Percentiles rank a stretch among this genome's conserved stretches.
Evolutionary conservation across 2,329 filamentous ascomycete species (phyloP).

Genomic region (Cercospora citrullina): DNA sequence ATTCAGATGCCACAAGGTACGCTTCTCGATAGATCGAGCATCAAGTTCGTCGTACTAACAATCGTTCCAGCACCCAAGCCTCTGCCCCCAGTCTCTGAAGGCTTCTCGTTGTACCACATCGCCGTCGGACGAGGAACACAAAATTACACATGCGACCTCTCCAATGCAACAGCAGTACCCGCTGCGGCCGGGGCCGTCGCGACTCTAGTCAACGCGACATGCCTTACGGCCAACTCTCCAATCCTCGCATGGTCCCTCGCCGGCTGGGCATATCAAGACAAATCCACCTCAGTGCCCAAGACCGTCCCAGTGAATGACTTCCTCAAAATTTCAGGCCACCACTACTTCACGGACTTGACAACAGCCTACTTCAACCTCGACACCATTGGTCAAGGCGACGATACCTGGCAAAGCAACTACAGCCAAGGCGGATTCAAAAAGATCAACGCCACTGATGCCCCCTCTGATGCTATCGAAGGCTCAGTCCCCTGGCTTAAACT

Average conservation of each 20-base stretch:
- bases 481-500: slow-evolving; percentile 84
- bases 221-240: slow-evolving; percentile 69
- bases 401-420: slow-evolving; percentile 40
- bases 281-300: slow-evolving; percentile 55
- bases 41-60: neutral
- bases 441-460: slow-evolving; percentile 62
- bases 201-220: slow-evolving; percentile 83
- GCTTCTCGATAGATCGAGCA: neutral
- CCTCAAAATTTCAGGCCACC: slow-evolving; percentile 64
- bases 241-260: slow-evolving; percentile 66
- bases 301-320: slow-evolving; percentile 57
- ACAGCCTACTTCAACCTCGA: slow-evolving; percentile 81
- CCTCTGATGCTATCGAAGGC: slow-evolving; percentile 56
- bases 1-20: slow-evolving; percentile 28
- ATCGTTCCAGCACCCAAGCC: slow-evolving; percentile 39
- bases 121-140: slow-evolving; percentile 85
- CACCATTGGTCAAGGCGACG: slow-evolving; percentile 43
- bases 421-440: slow-evolving; percentile 67
- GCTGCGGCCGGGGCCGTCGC: slow-evolving; percentile 72
- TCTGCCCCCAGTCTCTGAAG: slow-evolving; percentile 61
- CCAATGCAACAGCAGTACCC: slow-evolving; percentile 61
- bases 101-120: slow-evolving; percentile 70
- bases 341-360: slow-evolving; percentile 72
- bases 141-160: slow-evolving; percentile 80
- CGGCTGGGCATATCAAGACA: slow-evolving; percentile 61